These are phyloP conservation scores for Chaetomium olivaceum DNA, from an alignment of 2,329 filamentous ascomycete species.

Conservation along the genomic window DNA sequence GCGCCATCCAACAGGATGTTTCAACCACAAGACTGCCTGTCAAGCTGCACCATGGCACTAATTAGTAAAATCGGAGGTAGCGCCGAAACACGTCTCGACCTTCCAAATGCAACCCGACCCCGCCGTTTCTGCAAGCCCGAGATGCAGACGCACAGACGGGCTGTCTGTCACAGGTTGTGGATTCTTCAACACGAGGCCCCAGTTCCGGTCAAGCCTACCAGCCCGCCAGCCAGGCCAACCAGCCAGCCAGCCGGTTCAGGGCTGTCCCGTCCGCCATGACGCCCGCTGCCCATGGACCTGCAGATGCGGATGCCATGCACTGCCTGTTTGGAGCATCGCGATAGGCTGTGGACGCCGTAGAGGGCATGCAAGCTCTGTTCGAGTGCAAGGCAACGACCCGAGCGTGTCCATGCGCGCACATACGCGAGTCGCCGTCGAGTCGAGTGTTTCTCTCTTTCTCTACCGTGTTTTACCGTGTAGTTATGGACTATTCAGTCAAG, in stretches of 20 bases:
- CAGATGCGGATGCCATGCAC: constrained; percentile 9
- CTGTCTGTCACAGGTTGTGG: background rate
- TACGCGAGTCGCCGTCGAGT: background rate
- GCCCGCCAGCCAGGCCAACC: too few relatives aligned
- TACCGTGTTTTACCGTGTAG: background rate
- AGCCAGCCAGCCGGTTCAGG: too few relatives aligned
- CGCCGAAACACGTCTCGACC: constrained; percentile 24
- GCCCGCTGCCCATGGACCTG: background rate
- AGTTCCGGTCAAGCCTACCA: too few relatives aligned
- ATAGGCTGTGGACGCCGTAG: constrained; percentile 5
- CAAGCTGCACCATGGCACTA: background rate
- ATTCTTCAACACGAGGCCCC: constrained; percentile 2
- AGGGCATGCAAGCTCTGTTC: constrained; percentile 1
- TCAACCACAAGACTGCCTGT: background rate
- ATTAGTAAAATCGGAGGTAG: background rate
- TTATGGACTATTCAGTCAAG: background rate
- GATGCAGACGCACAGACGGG: constrained; percentile 12
- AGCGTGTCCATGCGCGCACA: constrained; percentile 3
- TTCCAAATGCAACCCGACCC: constrained; percentile 22
- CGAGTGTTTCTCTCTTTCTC: background rate
- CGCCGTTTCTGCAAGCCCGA: constrained; percentile 16
- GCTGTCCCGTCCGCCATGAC: background rate
- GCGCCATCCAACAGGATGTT: background rate
- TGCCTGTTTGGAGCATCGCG: background rate
- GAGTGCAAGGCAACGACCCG: background rate